Evolutionary conservation across 805 yeast species (phyloP).

Genomic region (Zygotorulaspora chibaensis): DNA sequence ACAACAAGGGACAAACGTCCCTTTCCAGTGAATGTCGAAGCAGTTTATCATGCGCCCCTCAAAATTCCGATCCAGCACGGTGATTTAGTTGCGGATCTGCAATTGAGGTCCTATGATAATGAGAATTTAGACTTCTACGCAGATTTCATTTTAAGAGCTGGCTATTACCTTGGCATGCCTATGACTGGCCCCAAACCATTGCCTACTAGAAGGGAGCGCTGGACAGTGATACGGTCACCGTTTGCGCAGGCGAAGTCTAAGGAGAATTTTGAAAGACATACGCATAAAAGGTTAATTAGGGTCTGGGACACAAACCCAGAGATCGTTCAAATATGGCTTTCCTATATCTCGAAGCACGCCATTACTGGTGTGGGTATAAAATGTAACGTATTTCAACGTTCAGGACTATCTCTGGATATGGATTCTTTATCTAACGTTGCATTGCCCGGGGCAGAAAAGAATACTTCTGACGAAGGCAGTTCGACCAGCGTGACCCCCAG

Average conservation of each 20-base stretch:
- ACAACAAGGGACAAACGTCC: conserved; percentile 40
- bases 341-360: conserved; percentile 71
- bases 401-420: conserved; percentile 41
- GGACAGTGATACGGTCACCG: conserved; percentile 92
- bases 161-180: conserved; percentile 86
- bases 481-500: not conserved
- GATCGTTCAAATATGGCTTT: conserved; percentile 74
- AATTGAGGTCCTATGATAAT: conserved; percentile 65
- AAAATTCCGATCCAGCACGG: conserved; percentile 64
- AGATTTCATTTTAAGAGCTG: conserved; percentile 86
- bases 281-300: conserved; percentile 67
- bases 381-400: conserved; percentile 58
- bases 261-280: conserved; percentile 87
- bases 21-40: conserved; percentile 78
- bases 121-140: conserved; percentile 68
- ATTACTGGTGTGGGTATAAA: conserved; percentile 80
- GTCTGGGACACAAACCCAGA: conserved; percentile 86
- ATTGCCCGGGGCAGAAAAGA: not conserved
- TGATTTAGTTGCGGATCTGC: conserved; percentile 71
- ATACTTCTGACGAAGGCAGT: not conserved
- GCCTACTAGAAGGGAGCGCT: conserved; percentile 71
- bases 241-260: conserved; percentile 92
- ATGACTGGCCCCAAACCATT: conserved; percentile 66
- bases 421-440: conserved; percentile 1
- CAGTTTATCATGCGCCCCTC: conserved; percentile 77